Evolutionary conservation across 352 stramenopile species (phyloP).

Genomic region (Aphanomyces astaci): DNA sequence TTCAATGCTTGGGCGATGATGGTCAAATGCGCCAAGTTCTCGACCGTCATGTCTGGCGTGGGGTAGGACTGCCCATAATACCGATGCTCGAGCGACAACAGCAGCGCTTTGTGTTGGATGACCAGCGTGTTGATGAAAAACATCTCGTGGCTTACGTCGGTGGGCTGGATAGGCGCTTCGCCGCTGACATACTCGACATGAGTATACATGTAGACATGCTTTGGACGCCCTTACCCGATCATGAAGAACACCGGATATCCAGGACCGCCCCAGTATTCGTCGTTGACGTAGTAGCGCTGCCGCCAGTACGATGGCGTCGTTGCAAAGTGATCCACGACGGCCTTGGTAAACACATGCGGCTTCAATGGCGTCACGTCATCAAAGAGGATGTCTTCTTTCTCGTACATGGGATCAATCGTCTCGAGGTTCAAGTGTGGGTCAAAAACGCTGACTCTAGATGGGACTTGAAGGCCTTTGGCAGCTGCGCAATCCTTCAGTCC

Average conservation of each 20-base stretch:
- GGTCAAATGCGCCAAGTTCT: slow-evolving; percentile 46
- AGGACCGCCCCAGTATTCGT: slow-evolving; percentile 52
- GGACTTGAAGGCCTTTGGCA: neutral
- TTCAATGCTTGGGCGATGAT: slow-evolving; percentile 54
- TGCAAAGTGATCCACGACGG: neutral
- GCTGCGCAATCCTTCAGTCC: neutral
- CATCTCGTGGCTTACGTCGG: slow-evolving; percentile 5
- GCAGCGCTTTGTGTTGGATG: slow-evolving; percentile 20
- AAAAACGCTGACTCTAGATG: neutral
- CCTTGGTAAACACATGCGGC: neutral
- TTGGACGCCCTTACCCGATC: neutral
- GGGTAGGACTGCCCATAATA: slow-evolving; percentile 73
- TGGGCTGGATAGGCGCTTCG: slow-evolving; percentile 2
- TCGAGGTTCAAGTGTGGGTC: slow-evolving; percentile 3
- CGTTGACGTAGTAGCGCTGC: slow-evolving; percentile 87
- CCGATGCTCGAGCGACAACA: slow-evolving; percentile 69
- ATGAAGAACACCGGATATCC: slow-evolving; percentile 77
- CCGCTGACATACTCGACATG: neutral
- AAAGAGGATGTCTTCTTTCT: neutral
- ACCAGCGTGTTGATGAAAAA: slow-evolving; percentile 23
- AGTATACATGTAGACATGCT: neutral
- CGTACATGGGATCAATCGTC: slow-evolving; percentile 1
- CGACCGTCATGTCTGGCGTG: slow-evolving; percentile 19
- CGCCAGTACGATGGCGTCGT: slow-evolving; percentile 22
- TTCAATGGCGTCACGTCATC: neutral